These are phyloP conservation scores for Backusella circina DNA, from an alignment of 192 early-diverging fungal species.

Conservation along the genomic window DNA sequence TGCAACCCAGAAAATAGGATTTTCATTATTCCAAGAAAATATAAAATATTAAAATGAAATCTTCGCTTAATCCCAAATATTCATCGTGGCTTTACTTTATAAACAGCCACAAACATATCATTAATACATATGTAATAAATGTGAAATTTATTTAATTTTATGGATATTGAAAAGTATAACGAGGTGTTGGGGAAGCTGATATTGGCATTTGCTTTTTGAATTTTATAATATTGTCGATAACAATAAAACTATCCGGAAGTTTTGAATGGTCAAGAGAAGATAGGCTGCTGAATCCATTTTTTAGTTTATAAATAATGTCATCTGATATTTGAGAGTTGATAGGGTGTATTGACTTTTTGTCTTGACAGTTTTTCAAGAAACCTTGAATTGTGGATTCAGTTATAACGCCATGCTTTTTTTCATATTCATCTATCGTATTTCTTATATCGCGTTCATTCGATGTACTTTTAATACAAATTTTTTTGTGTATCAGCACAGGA, in stretches of 20 bases:
- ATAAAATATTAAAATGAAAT: too few species aligned
- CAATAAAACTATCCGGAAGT: slow-evolving; percentile 34
- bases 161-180: slow-evolving; percentile 10
- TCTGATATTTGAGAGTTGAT: neutral
- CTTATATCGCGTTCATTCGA: neutral
- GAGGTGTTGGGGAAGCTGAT: slow-evolving; percentile 37
- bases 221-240: slow-evolving; percentile 42
- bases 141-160: neutral
- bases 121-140: neutral
- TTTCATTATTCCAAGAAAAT: too few species aligned
- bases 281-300: neutral
- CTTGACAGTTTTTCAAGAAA: neutral
- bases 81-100: too few species aligned
- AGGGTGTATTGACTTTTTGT: neutral
- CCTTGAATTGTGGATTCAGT: neutral
- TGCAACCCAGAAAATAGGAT: too few species aligned
- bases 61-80: too few species aligned
- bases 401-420: too few species aligned
- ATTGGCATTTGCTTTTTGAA: slow-evolving; percentile 50
- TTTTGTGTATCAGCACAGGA: neutral
- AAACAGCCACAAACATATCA: too few species aligned
- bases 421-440: neutral
- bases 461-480: neutral
- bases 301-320: neutral
- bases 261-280: slow-evolving; percentile 21